Evolutionary conservation across 2,329 filamentous ascomycete genomes (phyloP), one percentile per base, ranked within the genome.

Genomic region (Ceratocystis lukuohia): DNA sequence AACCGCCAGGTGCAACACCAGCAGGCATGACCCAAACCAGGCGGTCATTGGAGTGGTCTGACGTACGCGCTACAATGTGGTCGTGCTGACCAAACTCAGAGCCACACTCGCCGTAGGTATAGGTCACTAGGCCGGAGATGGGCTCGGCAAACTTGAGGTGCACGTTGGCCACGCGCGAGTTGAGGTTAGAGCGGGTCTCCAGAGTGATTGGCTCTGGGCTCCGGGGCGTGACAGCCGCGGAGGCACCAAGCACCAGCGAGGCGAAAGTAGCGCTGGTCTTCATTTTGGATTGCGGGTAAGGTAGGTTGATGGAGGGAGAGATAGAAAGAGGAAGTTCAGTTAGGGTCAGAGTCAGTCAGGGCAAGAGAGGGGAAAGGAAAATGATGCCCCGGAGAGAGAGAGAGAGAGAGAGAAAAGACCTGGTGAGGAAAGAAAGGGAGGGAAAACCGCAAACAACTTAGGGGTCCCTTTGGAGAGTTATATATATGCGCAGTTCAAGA

Each of bases 1-100:
- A 79, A 10, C 75, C 75, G 10, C 72, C 73, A 4, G 73, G 72
- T 72, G 74, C 45, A 48, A 66, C 69, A 37, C 68, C 68, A 33
- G 65, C 48, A 6, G 70, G 70, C 57, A 71, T 70, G 2, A 68
- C 50, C 70, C 70, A 71, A 30, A 71, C 70, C 22, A 71, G 66
- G 25, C 70, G 70, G 56, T 71, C 70, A 12, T 41, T 57, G 37
- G 68, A 63, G 61, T 69, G 62, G 41, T 70, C 74, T 65, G 67
- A 53, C 10, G 69, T 65, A 57, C 65, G 67, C 7, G 68, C 57
- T 33, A 69, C 63, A 61, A 71, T 68, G 48, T 72, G 70, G 22
- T 46, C 50, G 10, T 70, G 68, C 5, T 65, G 48, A n/a, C 64
- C 62, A 65, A 68, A 69, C 45, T 66, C 65, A 7, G 70, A 64